Conservation (phyloP, 768 basidiomycete genomes). For the Trichaptum fuscoviolaceum region DNA sequence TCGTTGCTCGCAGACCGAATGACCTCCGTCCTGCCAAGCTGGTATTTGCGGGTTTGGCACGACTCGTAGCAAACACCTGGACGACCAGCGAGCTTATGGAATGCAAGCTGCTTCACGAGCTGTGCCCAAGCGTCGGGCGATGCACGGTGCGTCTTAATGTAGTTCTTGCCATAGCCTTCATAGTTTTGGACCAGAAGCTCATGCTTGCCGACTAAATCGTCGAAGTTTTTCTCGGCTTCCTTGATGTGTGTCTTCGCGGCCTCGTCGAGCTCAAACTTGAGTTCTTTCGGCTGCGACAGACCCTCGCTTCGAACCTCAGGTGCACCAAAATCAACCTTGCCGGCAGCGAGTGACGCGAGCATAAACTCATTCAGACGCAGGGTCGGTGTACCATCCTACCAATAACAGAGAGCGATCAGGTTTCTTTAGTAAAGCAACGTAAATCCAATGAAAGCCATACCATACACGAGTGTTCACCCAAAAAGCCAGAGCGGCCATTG, state of each 20-base stretch:
- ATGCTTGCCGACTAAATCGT: constrained; percentile 69
- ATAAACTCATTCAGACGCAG: constrained; percentile 94
- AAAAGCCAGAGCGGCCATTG: constrained; percentile 91
- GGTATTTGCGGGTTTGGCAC: constrained; percentile 89
- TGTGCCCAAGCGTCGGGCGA: constrained; percentile 96
- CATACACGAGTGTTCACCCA: constrained; percentile 84
- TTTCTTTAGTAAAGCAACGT: constrained; percentile 1
- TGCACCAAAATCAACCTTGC: constrained; percentile 74
- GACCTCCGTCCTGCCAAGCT: constrained; percentile 90
- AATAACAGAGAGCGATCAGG: constrained; percentile 22
- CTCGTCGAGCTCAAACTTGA: constrained; percentile 64
- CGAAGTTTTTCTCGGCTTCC: constrained; percentile 62
- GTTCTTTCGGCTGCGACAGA: constrained; percentile 59
- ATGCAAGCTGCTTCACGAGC: constrained; percentile 93
- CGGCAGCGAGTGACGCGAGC: constrained; percentile 64
- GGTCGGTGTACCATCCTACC: constrained; percentile 83
- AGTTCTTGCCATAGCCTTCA: constrained; percentile 81
- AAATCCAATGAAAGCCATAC: constrained; percentile 2
- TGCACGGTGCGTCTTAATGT: constrained; percentile 75
- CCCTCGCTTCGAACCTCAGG: constrained; percentile 24
- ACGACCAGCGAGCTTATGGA: constrained; percentile 74
- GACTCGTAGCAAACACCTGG: constrained; percentile 89
- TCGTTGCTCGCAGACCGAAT: constrained; percentile 83
- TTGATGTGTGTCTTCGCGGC: constrained; percentile 47
- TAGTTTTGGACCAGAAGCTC: constrained; percentile 84